Evolutionary conservation across 768 basidiomycete species (phyloP), one percentile per base, ranked within the genome.

Genomic region (Leucocoprinus birnbaumii): DNA sequence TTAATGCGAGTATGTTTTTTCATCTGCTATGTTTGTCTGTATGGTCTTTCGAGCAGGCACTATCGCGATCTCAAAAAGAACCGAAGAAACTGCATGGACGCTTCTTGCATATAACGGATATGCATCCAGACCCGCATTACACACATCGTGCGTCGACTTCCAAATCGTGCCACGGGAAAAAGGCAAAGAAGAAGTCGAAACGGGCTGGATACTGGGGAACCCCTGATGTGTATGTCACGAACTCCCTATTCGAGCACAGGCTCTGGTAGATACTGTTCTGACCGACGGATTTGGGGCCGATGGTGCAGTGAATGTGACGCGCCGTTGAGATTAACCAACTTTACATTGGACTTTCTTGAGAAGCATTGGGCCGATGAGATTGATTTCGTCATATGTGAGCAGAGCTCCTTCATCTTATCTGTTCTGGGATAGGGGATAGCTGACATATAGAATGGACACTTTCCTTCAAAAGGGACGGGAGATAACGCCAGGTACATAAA

Each of bases 321-420:
- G 14, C 91, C 94, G 0, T 72, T 91, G 43, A 70, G 73, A 11
- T 79, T 95, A n/a, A 83, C 87, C 27, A 89, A 97, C 66, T 77
- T 80, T 37, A 93, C 93, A 9, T 78, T 97, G 48, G 86, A 94
- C 59, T 91, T 78, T 72, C 68, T 95, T 52, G 85, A 86, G 49
- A 77, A 84, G 60, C 79, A 90, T 58, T 94, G 91, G 91, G 80
- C 85, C 40, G 76, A 82, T 56, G 84, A 94, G 62, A 80, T 97
- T 37, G 94, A 97, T 65, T 97, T 95, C 66, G 91, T 97, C 27
- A 76, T 97, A 34, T 94, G 90, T 89, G 64, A 62, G 80, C 74
- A 18, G 24, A n/a, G 21, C 37, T 18, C 24, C 44, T 48, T 58
- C 40, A 46, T 44, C 34, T 56, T 37, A 48, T 34, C 54, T 44